Percentiles rank a stretch among this genome's conserved stretches.
phyloP scores from a whole-genome alignment of 2,329 filamentous ascomycete species.

The Sclerotinia spermophila region DNA sequence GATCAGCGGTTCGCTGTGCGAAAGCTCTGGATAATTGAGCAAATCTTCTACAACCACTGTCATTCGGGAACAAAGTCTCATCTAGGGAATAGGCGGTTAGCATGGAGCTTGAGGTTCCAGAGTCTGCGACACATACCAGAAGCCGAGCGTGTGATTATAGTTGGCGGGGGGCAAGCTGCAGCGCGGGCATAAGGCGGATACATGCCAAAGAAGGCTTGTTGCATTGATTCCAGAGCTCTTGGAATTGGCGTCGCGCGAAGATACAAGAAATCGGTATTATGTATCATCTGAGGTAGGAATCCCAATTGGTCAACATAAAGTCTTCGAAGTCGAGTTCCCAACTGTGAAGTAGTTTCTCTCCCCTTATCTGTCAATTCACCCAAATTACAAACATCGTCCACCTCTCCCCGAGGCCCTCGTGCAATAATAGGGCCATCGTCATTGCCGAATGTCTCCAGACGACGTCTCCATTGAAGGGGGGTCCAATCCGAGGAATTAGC shows the following conservation, averaged over 20 bases:
- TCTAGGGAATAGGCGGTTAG: slow-evolving; percentile 41
- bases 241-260: slow-evolving; percentile 72
- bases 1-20: slow-evolving; percentile 64
- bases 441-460: slow-evolving; percentile 76
- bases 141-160: slow-evolving; percentile 61
- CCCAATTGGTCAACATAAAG: slow-evolving; percentile 73
- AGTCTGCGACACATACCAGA: slow-evolving; percentile 32
- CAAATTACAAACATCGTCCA: slow-evolving; percentile 78
- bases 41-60: slow-evolving; percentile 69
- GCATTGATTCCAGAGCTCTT: slow-evolving; percentile 71
- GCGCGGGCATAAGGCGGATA: slow-evolving; percentile 58
- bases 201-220: slow-evolving; percentile 71
- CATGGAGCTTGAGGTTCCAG: neutral
- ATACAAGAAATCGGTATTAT: slow-evolving; percentile 59
- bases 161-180: slow-evolving; percentile 54
- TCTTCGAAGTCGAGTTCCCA: slow-evolving; percentile 63
- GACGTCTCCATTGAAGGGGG: slow-evolving; percentile 57
- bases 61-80: slow-evolving; percentile 79
- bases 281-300: slow-evolving; percentile 62
- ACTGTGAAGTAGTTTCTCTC: slow-evolving; percentile 64
- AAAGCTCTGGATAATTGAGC: slow-evolving; percentile 66
- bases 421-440: slow-evolving; percentile 69
- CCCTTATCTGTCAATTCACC: slow-evolving; percentile 75
- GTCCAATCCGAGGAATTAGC: slow-evolving; percentile 42
- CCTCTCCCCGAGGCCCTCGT: slow-evolving; percentile 61